Evolutionary conservation across 352 stramenopile genomes (phyloP).

Genomic region (Saprolegnia parasitica): DNA sequence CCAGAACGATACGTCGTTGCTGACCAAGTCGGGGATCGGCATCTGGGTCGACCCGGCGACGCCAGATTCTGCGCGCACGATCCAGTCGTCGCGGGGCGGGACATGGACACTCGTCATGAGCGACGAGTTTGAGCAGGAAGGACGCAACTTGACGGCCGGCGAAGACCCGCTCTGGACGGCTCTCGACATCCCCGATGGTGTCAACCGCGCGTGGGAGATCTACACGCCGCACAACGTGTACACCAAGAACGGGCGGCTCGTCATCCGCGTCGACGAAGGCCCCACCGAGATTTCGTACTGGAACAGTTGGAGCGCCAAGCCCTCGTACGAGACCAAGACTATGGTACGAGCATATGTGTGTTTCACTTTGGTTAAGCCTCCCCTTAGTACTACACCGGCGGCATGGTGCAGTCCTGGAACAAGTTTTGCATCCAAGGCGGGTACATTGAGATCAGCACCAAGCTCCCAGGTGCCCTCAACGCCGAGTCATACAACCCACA

Average conservation of each 20-base stretch:
- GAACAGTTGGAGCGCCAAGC: slow-evolving; percentile 13
- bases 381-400: slow-evolving; percentile 44
- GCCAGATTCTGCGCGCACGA: slow-evolving; percentile 39
- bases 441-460: slow-evolving; percentile 82
- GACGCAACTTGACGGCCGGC: slow-evolving; percentile 51
- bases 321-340: neutral
- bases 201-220: slow-evolving; percentile 55
- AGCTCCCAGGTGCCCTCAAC: slow-evolving; percentile 69
- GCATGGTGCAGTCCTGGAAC: slow-evolving; percentile 91
- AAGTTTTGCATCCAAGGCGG: slow-evolving; percentile 95
- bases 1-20: neutral
- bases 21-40: slow-evolving; percentile 39
- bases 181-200: slow-evolving; percentile 59
- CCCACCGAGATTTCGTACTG: slow-evolving; percentile 17
- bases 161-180: slow-evolving; percentile 60
- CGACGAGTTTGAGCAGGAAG: slow-evolving; percentile 51
- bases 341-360: neutral
- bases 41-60: slow-evolving; percentile 57
- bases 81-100: slow-evolving; percentile 47
- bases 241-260: slow-evolving; percentile 13
- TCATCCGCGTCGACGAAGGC: slow-evolving; percentile 25
- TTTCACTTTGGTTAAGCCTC: neutral
- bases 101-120: slow-evolving; percentile 58
- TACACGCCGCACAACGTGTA: slow-evolving; percentile 34
- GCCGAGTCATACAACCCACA: slow-evolving; percentile 21